A percentile compares a stretch with the other conserved stretches of the same genome.
Conservation (phyloP, 768 basidiomycete species). For the Lentinula guzmanii region DNA sequence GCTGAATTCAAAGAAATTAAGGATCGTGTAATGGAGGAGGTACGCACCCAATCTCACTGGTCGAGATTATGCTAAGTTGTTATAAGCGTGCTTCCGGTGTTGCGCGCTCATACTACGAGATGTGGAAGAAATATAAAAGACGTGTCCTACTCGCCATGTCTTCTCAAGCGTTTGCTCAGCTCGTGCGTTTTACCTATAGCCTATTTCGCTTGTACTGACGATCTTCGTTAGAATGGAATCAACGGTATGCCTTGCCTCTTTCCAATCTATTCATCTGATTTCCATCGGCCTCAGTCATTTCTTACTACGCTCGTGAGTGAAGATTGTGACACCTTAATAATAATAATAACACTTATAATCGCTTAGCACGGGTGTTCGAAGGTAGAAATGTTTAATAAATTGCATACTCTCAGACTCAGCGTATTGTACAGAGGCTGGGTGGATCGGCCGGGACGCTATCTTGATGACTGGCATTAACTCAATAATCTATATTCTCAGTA, state of each 20-base stretch:
- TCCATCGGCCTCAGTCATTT: slow-evolving; percentile 60
- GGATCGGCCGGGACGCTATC: slow-evolving; percentile 89
- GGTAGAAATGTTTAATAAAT: slow-evolving; percentile 31
- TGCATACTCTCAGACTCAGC: slow-evolving; percentile 2
- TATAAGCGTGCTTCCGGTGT: slow-evolving; percentile 69
- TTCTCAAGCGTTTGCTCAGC: slow-evolving; percentile 91
- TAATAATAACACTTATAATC: slow-evolving; percentile 1
- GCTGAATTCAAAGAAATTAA: slow-evolving; percentile 92
- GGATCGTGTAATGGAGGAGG: slow-evolving; percentile 68
- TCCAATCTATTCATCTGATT: neutral
- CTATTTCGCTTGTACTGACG: neutral
- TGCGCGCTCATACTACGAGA: slow-evolving; percentile 64
- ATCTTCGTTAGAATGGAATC: slow-evolving; percentile 72
- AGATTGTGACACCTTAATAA: neutral
- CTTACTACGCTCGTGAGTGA: slow-evolving; percentile 85
- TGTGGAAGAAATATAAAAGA: slow-evolving; percentile 87
- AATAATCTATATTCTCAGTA: slow-evolving; percentile 72
- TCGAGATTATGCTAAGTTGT: neutral
- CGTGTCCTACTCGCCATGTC: slow-evolving; percentile 92
- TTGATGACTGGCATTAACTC: slow-evolving; percentile 96
- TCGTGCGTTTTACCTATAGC: slow-evolving; percentile 46
- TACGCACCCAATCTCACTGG: slow-evolving; percentile 20
- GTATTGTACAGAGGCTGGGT: slow-evolving; percentile 71
- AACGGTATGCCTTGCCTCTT: slow-evolving; percentile 51
- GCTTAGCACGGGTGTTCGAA: slow-evolving; percentile 82